A percentile compares a stretch with the other conserved stretches of the same genome.
Conservation (phyloP, 176 grass and related monocot genomes). For the Pontederia paniculata region DNA sequence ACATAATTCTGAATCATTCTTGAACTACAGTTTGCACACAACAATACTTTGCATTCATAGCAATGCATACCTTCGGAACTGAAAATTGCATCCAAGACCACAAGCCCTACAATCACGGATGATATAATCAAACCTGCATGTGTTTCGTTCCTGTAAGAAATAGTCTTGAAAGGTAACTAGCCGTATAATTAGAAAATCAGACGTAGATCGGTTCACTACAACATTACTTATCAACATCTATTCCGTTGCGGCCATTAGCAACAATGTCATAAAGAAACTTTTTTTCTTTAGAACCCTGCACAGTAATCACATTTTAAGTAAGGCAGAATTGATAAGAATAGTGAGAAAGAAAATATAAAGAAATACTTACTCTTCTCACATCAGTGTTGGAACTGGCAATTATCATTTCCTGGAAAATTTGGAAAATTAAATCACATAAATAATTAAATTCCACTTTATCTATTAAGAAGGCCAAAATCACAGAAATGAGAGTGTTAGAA, state of each 20-base stretch:
- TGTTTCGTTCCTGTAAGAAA: conserved; percentile 26
- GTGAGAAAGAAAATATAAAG: not conserved
- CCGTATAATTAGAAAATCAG: not conserved
- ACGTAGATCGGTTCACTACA: conserved; percentile 17
- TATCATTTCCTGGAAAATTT: conserved; percentile 73
- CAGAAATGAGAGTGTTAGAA: too few species aligned
- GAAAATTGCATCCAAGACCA: conserved; percentile 89
- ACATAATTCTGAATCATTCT: too few species aligned
- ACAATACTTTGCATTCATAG: not conserved
- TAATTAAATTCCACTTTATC: too few species aligned
- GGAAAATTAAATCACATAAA: not conserved
- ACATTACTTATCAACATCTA: conserved; percentile 95
- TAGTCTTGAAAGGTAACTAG: conserved; percentile 15
- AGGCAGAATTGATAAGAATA: conserved; percentile 9
- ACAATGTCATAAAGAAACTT: conserved; percentile 95
- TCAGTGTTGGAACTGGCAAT: conserved; percentile 51
- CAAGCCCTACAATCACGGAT: conserved; percentile 81
- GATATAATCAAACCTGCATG: conserved; percentile 94
- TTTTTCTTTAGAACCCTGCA: conserved; percentile 69
- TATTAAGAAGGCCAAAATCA: too few species aligned
- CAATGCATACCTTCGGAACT: conserved; percentile 51
- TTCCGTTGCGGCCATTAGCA: conserved; percentile 92
- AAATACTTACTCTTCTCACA: conserved; percentile 38
- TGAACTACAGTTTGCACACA: not conserved
- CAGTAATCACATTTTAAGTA: conserved; percentile 22